These are phyloP conservation scores for Sphagnum magellanicum DNA, from an alignment of 228 moss, liverwort and hornwort species.

Conservation along the genomic window DNA sequence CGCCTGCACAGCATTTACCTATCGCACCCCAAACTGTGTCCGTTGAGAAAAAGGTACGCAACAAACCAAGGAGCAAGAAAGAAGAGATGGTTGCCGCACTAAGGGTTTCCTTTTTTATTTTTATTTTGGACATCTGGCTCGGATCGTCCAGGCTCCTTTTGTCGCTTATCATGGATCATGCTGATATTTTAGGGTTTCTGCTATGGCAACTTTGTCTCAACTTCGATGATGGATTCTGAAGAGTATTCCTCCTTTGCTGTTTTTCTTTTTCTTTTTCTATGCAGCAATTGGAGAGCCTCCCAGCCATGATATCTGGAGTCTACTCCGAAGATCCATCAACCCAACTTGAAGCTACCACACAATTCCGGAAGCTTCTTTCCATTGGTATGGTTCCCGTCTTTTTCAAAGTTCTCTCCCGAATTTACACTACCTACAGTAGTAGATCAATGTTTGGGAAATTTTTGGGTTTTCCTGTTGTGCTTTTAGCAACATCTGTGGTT, in stretches of 20 bases:
- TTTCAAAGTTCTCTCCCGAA: neutral
- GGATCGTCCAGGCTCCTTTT: too few species aligned
- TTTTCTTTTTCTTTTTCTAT: neutral
- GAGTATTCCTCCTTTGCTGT: neutral
- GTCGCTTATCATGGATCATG: too few species aligned
- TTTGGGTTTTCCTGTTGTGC: too few species aligned
- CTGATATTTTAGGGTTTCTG: too few species aligned
- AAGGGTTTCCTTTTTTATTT: too few species aligned
- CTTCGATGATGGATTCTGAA: too few species aligned
- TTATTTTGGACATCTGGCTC: too few species aligned
- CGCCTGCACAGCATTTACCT: slow-evolving; percentile 69
- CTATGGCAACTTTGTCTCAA: neutral
- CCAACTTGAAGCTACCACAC: slow-evolving; percentile 89
- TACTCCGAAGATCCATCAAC: slow-evolving; percentile 74
- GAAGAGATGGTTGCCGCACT: too few species aligned
- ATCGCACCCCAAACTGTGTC: slow-evolving; percentile 60
- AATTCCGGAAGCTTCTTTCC: slow-evolving; percentile 85
- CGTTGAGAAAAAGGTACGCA: slow-evolving; percentile 78
- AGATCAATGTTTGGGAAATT: too few species aligned
- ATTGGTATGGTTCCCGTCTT: slow-evolving; percentile 40
- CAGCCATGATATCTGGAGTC: slow-evolving; percentile 92
- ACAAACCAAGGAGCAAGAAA: too few species aligned
- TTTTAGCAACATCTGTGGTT: too few species aligned
- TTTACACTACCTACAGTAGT: too few species aligned
- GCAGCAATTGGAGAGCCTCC: slow-evolving; percentile 97